These are phyloP conservation scores for Kwoniella bestiolae DNA, from an alignment of 768 basidiomycete genomes.

Conservation along the genomic window DNA sequence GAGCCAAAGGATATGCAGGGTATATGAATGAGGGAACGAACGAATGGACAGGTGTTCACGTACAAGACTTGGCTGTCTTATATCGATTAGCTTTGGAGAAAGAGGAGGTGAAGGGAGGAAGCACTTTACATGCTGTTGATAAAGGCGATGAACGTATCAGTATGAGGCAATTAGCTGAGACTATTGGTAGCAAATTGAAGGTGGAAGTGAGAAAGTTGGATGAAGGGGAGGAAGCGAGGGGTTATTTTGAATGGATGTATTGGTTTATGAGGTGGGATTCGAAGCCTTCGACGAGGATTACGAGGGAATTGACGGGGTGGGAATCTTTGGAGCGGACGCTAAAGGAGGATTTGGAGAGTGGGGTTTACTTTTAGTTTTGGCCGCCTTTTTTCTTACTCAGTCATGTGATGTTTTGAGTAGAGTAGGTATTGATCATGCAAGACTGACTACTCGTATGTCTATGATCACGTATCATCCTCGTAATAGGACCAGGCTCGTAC, in stretches of 20 bases:
- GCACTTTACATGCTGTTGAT: conserved; percentile 24
- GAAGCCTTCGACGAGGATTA: conserved; percentile 5
- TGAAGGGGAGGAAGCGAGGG: neutral
- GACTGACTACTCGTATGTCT: no score
- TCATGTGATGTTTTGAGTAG: no score
- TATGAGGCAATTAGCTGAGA: conserved; percentile 23
- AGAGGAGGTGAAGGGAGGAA: conserved; percentile 4
- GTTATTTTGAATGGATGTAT: conserved; percentile 19
- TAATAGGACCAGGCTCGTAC: no score
- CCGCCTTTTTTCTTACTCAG: no score
- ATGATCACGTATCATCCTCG: no score
- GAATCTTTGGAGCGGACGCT: conserved; percentile 17
- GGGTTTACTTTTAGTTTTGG: neutral
- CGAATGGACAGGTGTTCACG: conserved; percentile 39
- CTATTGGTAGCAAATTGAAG: conserved; percentile 22
- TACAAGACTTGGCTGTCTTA: conserved; percentile 37
- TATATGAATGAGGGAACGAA: conserved; percentile 26
- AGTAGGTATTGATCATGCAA: no score
- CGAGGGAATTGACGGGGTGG: conserved; percentile 34
- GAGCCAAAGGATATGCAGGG: conserved; percentile 16
- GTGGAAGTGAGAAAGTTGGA: conserved; percentile 4
- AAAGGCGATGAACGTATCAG: conserved; percentile 20
- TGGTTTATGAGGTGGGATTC: conserved; percentile 1
- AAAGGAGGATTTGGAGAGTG: conserved; percentile 19
- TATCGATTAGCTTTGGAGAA: conserved; percentile 45